Conservation (phyloP, 208 protist species). For the Leishmania gerbilli region DNA sequence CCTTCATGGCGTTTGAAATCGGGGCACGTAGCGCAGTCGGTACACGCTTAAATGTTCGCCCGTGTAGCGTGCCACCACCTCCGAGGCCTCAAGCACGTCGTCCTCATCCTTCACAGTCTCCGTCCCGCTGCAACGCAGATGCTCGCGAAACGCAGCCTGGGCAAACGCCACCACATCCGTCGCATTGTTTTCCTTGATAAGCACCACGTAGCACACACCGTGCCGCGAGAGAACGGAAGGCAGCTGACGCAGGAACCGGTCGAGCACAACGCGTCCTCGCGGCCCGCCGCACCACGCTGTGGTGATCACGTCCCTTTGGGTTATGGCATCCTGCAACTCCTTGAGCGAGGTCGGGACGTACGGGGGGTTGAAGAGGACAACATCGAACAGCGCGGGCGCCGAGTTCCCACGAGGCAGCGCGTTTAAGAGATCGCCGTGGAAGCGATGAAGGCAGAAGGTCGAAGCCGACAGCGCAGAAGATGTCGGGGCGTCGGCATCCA, state of each 20-base stretch:
- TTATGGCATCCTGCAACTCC: slow-evolving; percentile 66
- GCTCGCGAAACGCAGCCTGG: slow-evolving; percentile 40
- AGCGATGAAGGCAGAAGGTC: slow-evolving; percentile 22
- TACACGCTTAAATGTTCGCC: slow-evolving; percentile 81
- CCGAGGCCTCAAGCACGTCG: slow-evolving; percentile 32
- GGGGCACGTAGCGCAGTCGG: slow-evolving; percentile 34
- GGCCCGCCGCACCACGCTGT: slow-evolving; percentile 89
- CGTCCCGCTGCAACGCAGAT: slow-evolving; percentile 18
- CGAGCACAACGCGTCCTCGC: slow-evolving; percentile 78
- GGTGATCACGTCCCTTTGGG: slow-evolving; percentile 59
- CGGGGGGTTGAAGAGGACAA: slow-evolving; percentile 88
- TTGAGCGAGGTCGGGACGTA: slow-evolving; percentile 87
- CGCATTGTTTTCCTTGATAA: slow-evolving; percentile 84
- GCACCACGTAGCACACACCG: slow-evolving; percentile 73
- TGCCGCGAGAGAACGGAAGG: slow-evolving; percentile 42
- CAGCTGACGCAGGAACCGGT: slow-evolving; percentile 73
- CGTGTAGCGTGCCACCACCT: slow-evolving; percentile 76
- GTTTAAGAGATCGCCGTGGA: slow-evolving; percentile 33
- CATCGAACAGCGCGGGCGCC: slow-evolving; percentile 43
- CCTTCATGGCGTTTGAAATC: not conserved
- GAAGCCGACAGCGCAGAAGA: slow-evolving; percentile 6
- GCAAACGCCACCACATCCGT: slow-evolving; percentile 50
- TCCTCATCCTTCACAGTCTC: slow-evolving; percentile 1
- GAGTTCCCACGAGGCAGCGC: not conserved
- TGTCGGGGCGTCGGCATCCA: not conserved